Percentiles rank a stretch among this genome's conserved stretches.
Conservation (phyloP, 345 rosid genomes). For the Eutrema japonicum region DNA sequence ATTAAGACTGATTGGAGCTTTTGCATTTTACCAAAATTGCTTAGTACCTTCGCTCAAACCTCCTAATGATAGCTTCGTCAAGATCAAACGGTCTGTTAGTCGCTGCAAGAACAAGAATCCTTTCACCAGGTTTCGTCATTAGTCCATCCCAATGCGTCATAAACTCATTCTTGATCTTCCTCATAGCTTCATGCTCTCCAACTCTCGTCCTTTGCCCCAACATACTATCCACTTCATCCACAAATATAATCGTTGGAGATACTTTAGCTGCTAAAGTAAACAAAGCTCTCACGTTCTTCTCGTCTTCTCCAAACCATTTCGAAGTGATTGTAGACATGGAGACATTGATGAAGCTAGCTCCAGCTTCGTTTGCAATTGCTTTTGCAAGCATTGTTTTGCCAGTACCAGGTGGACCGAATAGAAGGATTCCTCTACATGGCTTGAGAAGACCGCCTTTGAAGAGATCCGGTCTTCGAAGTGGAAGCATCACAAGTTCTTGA, state of each 20-base stretch:
- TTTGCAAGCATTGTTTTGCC: slow-evolving; percentile 99
- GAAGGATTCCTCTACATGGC: slow-evolving; percentile 94
- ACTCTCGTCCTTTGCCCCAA: slow-evolving; percentile 94
- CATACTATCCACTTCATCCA: slow-evolving; percentile 99
- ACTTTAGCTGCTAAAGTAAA: slow-evolving; percentile 95
- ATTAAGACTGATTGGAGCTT: neutral
- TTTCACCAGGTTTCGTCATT: slow-evolving; percentile 79
- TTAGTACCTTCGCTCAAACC: slow-evolving; percentile 85
- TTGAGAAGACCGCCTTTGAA: slow-evolving; percentile 96
- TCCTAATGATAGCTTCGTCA: slow-evolving; percentile 98
- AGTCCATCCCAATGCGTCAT: slow-evolving; percentile 99
- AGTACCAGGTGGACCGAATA: slow-evolving; percentile 98
- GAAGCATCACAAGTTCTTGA: slow-evolving; percentile 98
- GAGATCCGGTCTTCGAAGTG: slow-evolving; percentile 93
- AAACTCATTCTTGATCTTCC: slow-evolving; percentile 96
- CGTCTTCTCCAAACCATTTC: slow-evolving; percentile 99
- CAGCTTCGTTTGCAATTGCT: slow-evolving; percentile 99
- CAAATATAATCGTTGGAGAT: slow-evolving; percentile 93
- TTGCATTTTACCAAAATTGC: neutral
- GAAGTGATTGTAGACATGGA: slow-evolving; percentile 99
- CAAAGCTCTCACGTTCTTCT: slow-evolving; percentile 90
- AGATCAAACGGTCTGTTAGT: slow-evolving; percentile 99
- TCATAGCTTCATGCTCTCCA: slow-evolving; percentile 99
- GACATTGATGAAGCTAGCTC: slow-evolving; percentile 98
- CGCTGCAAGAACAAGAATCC: slow-evolving; percentile 97